Evolutionary conservation across 768 basidiomycete species (phyloP).

Genomic region (Lactifluus pinguis): DNA sequence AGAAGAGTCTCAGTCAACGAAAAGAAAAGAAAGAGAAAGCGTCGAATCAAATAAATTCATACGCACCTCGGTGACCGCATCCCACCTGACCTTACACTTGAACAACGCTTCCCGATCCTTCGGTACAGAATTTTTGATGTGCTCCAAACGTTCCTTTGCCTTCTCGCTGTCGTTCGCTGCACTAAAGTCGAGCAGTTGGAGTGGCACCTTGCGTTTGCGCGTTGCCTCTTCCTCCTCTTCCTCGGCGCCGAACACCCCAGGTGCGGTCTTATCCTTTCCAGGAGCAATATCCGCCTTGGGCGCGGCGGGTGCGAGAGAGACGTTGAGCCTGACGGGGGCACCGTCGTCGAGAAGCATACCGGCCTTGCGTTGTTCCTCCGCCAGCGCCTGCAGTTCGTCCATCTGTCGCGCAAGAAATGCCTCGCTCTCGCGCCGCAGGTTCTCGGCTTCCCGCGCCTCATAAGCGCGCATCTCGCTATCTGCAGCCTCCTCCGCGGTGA

Average conservation of each 20-base stretch:
- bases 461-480: constrained; percentile 75
- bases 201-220: constrained; percentile 73
- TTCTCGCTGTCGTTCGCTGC: constrained; percentile 74
- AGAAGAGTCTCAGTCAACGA: constrained; percentile 15
- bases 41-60: background rate
- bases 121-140: constrained; percentile 66
- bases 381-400: constrained; percentile 91
- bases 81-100: constrained; percentile 86
- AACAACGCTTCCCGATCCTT: constrained; percentile 70
- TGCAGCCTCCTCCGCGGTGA: constrained; percentile 71
- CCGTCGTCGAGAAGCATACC: constrained; percentile 88
- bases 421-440: constrained; percentile 83
- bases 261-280: constrained; percentile 32
- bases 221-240: constrained; percentile 78
- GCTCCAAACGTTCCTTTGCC: constrained; percentile 70
- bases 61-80: constrained; percentile 79
- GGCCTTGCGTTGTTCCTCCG: constrained; percentile 84
- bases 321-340: constrained; percentile 79
- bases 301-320: constrained; percentile 49
- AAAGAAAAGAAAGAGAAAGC: constrained; percentile 4
- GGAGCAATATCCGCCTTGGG: constrained; percentile 32
- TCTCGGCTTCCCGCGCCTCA: constrained; percentile 82
- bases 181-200: constrained; percentile 88
- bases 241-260: constrained; percentile 69
- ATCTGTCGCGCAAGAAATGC: constrained; percentile 89